Base-by-base conservation (phyloP, 163 green algal species). In the Prototheca stagnorum region DNA sequence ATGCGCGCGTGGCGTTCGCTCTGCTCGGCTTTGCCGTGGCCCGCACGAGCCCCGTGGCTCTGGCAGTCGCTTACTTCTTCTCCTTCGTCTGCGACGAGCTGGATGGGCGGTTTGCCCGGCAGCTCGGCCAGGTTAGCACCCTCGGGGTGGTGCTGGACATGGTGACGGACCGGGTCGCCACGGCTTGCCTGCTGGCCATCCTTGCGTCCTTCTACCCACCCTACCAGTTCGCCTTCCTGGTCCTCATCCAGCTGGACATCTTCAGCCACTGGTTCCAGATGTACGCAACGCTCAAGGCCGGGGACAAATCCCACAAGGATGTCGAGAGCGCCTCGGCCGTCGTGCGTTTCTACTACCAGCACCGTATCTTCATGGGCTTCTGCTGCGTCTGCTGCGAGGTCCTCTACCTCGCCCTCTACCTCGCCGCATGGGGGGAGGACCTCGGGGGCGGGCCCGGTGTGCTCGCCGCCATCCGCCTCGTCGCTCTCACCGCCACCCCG, bases 121-220 rank as follows among this genome's bases (percentile, higher is more conserved):
- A 70, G 52, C 75, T 94, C 16, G 63, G 82, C 46, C 89, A 98
- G 50, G 81, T 68, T 1, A 89, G 76, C 21, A 92, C 72, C 6
- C 67, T 96, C 11, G 89, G 89, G 2, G 74, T 73, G 8, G 80
- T 96, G 21, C 66, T 98, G 2, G 89, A 98, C 61, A 98, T 98
- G 89, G 85, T 98, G 5, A 97, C 87, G 3, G 88, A 96, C 73
- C 81, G 82, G 26, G 57, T 94, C 31, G 77, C 72, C 35, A 95
- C 56, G 2, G 68, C 81, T 1, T 83, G 78, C 11, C 72, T 97
- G 53, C 72, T 97, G 26, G 64, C 78, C 19, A 44, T 92, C 2
- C 54, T 94, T 62, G 67, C 28, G 59, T 74, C 24, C 35, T 77
- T 9, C 24, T 72, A 68, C 39, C 65, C 64, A 42, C 45, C 7